A percentile compares a stretch with the other conserved stretches of the same genome.
phyloP scores from a whole-genome alignment of 1,139 yeast species.

The Kluyveromyces marxianus region DNA sequence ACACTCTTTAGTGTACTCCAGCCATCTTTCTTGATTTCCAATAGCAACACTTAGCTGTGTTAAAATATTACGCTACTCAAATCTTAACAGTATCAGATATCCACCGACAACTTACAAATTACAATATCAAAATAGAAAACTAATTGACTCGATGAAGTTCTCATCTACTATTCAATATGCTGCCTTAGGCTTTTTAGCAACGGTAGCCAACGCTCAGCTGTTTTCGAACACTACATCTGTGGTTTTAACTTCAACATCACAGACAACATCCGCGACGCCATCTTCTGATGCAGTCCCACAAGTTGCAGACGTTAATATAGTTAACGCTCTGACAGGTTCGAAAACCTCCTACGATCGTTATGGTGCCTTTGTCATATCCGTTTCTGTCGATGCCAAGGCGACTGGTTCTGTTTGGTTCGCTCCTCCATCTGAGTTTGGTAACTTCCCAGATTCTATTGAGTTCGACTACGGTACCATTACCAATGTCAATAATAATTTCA shows the following conservation, averaged over 20 bases:
- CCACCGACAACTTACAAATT: no score
- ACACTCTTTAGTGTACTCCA: no score
- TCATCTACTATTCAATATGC: conserved; percentile 1
- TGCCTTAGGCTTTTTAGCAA: conserved; percentile 3
- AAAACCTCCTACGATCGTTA: conserved; percentile 4
- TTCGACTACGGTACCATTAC: conserved; percentile 11
- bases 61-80: no score
- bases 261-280: conserved; percentile 5
- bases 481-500: conserved; percentile 6
- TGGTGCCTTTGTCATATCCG: conserved; percentile 6
- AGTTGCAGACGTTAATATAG: conserved; percentile 4
- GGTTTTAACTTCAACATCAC: no score
- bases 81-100: no score
- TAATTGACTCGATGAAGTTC: conserved; percentile 1
- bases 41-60: no score
- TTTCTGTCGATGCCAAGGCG: conserved; percentile 6
- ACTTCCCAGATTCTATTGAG: conserved; percentile 9
- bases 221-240: conserved; percentile 2
- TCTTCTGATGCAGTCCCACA: conserved; percentile 1
- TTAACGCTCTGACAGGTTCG: conserved; percentile 8
- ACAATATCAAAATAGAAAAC: neutral
- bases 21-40: no score
- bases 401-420: conserved; percentile 10
- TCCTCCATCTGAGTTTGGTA: conserved; percentile 9
- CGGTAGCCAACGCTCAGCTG: conserved; percentile 4